phyloP scores from a whole-genome alignment of 148 eudicot species.

The Amaranthus hypochondriacus region DNA sequence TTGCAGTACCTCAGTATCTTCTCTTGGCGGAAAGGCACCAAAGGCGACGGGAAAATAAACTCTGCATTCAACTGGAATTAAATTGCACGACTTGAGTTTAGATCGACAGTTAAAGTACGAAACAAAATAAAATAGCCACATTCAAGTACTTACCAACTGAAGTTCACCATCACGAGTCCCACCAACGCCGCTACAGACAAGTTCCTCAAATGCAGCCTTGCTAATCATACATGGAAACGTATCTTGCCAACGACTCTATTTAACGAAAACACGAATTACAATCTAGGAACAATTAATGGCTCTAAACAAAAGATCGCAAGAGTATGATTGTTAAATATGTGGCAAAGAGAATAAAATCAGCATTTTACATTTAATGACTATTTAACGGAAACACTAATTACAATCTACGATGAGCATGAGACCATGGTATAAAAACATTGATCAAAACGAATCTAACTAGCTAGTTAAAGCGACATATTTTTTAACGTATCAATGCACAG shows the following conservation, averaged over 20 bases:
- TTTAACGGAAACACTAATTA: too few species aligned
- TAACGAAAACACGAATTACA: too few species aligned
- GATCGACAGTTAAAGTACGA: background rate
- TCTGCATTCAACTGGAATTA: constrained; percentile 34
- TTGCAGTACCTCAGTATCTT: constrained; percentile 66
- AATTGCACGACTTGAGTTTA: constrained; percentile 8
- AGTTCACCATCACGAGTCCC: constrained; percentile 61
- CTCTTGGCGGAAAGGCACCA: constrained; percentile 64
- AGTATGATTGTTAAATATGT: too few species aligned
- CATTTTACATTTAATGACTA: too few species aligned
- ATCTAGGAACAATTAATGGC: too few species aligned
- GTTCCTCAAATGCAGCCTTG: constrained; percentile 39
- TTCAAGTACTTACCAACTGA: constrained; percentile 53
- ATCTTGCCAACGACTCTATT: constrained; percentile 59
- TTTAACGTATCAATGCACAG: too few species aligned
- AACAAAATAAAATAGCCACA: background rate
- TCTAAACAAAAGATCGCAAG: too few species aligned
- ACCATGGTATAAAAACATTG: too few species aligned
- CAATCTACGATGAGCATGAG: too few species aligned
- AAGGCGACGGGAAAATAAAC: constrained; percentile 49
- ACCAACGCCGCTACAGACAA: constrained; percentile 40
- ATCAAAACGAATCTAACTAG: too few species aligned
- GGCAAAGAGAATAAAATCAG: too few species aligned
- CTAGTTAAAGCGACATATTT: too few species aligned
- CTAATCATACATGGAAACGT: constrained; percentile 59